A percentile compares a stretch with the other conserved stretches of the same genome.
phyloP scores from a whole-genome alignment of 2,329 filamentous ascomycete species.

The Penicillium capsulatum region DNA sequence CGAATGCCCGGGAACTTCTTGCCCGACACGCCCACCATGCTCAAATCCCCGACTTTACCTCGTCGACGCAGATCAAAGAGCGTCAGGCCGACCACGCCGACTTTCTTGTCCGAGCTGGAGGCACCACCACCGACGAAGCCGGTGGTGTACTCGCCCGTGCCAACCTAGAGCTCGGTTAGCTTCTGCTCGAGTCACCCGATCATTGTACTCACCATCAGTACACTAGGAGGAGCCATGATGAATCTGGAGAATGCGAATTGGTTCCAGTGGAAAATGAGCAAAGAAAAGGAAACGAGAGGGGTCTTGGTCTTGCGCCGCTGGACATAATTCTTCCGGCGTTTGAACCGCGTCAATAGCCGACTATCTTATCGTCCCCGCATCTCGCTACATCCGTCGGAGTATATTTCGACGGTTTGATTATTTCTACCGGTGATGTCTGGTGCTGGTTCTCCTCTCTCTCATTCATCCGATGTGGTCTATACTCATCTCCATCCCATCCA shows the following conservation, averaged over 20 bases:
- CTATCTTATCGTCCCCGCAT: slow-evolving; percentile 17
- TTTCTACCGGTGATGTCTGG: too few relatives aligned
- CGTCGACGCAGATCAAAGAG: slow-evolving; percentile 83
- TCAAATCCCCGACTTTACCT: slow-evolving; percentile 79
- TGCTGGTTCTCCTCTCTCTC: too few relatives aligned
- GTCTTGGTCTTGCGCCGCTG: slow-evolving; percentile 12
- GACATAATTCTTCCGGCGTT: slow-evolving; percentile 26
- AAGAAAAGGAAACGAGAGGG: slow-evolving; percentile 3
- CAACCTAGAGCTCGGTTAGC: slow-evolving; percentile 53
- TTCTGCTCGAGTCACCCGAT: slow-evolving; percentile 51
- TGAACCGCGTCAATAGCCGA: slow-evolving; percentile 30
- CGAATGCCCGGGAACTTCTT: slow-evolving; percentile 88
- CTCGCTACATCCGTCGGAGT: too few relatives aligned
- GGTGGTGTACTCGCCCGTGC: slow-evolving; percentile 95
- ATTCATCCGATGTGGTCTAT: too few relatives aligned
- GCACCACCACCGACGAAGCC: slow-evolving; percentile 82
- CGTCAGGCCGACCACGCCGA: slow-evolving; percentile 85
- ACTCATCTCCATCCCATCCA: background rate
- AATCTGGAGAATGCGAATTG: background rate
- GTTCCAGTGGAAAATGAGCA: slow-evolving; percentile 5
- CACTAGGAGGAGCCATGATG: slow-evolving; percentile 3
- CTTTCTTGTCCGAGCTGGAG: slow-evolving; percentile 90
- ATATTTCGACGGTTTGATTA: too few relatives aligned
- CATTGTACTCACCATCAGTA: slow-evolving; percentile 43
- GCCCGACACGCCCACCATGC: slow-evolving; percentile 87